Conservation (phyloP, 2,329 filamentous ascomycete species). For the Ceratocystis colombiana region DNA sequence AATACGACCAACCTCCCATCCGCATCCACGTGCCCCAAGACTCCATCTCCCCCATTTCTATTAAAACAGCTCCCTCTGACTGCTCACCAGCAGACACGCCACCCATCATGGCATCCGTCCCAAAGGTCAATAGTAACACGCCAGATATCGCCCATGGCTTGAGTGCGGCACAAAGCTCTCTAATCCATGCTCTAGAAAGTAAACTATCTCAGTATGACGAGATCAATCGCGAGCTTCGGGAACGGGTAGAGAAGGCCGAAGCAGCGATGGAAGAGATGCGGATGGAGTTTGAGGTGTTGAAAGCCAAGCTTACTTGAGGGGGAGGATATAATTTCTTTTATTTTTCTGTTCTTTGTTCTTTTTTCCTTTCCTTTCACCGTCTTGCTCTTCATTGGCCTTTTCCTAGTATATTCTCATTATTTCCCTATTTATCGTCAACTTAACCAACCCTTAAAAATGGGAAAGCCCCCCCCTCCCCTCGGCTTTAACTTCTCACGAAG, state of each 20-base stretch:
- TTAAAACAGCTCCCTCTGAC: background rate
- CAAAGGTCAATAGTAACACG: background rate
- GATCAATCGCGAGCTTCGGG: conserved; percentile 13
- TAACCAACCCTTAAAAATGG: too few species aligned
- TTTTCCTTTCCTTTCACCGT: background rate
- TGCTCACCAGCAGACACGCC: background rate
- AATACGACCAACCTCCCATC: background rate
- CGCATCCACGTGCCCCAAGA: conserved; percentile 10
- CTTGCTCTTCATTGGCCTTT: too few species aligned
- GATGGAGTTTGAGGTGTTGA: conserved; percentile 20
- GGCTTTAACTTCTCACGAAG: too few species aligned
- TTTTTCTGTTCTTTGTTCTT: background rate
- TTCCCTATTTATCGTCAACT: too few species aligned
- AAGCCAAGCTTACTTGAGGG: conserved; percentile 16
- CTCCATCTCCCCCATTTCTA: background rate
- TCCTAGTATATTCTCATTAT: too few species aligned
- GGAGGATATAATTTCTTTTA: background rate
- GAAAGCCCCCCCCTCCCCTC: too few species aligned
- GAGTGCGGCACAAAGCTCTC: background rate
- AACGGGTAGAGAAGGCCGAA: conserved; percentile 17
- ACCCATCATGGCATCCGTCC: background rate
- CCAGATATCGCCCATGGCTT: background rate
- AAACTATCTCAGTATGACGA: conserved; percentile 20
- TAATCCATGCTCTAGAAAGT: conserved; percentile 15
- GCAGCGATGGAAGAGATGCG: conserved; percentile 21